A percentile compares a stretch with the other conserved stretches of the same genome.
phyloP scores from a whole-genome alignment of 495 filamentous ascomycete genomes.

The Oleoguttula mirabilis region DNA sequence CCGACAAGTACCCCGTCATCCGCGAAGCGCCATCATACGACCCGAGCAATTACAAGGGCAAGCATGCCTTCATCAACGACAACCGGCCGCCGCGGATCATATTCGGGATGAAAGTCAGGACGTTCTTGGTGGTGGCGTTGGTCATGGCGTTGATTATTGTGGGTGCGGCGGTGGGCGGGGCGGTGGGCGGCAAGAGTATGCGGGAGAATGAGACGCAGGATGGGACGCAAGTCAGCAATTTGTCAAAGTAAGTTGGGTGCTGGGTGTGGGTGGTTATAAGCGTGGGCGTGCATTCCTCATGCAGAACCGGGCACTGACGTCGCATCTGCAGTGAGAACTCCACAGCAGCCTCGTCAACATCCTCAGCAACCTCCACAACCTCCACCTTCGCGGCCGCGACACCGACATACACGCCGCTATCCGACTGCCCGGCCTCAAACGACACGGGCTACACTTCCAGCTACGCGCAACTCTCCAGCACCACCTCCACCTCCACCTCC shows the following conservation, averaged over 20 bases:
- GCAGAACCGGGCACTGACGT: constrained; percentile 8
- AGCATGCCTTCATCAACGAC: constrained; percentile 16
- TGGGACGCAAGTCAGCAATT: no score
- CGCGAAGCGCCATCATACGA: constrained; percentile 15
- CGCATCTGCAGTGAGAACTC: no score
- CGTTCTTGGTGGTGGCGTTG: constrained; percentile 15
- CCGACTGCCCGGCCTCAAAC: constrained; percentile 7
- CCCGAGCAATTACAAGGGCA: constrained; percentile 17
- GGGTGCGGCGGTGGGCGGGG: constrained; percentile 18
- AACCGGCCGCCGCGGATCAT: constrained; percentile 19
- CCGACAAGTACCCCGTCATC: constrained; percentile 19
- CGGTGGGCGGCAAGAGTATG: constrained; percentile 15
- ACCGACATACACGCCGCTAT: constrained; percentile 17
- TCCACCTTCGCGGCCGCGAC: constrained; percentile 10
- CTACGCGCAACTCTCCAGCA: background rate
- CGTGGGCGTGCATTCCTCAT: constrained; percentile 4
- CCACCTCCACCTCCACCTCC: background rate
- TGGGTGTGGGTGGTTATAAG: background rate
- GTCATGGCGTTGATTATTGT: constrained; percentile 15
- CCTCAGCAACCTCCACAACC: constrained; percentile 3
- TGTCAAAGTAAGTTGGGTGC: no score
- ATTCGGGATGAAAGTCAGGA: constrained; percentile 20
- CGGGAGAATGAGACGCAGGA: background rate
- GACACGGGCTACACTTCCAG: constrained; percentile 10
- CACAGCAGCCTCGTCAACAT: background rate